Evolutionary conservation across 169 alveolate genomes (phyloP), one percentile per base, ranked within the genome.

Genomic region (Babesia gibsoni): DNA sequence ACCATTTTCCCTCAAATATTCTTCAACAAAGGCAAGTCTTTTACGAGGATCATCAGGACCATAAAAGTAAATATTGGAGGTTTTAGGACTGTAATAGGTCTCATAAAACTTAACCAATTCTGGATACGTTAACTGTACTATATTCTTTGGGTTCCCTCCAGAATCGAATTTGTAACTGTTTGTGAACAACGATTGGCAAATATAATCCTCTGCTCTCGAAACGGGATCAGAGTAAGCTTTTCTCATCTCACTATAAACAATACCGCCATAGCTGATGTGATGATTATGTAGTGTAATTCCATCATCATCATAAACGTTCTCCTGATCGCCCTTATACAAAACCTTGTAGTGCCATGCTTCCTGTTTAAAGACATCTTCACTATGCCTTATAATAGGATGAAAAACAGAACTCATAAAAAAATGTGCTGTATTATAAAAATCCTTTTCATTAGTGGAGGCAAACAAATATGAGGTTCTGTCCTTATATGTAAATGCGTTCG

Each of bases 341-440:
- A 88, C 90, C 59, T 72, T 83, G 73, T 81, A 88, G 35, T 91
- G 90, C 95, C 96, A 93, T 1, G 95, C 95, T 65, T 93, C 97
- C 46, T 91, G 95, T 33, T 70, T 73, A 45, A 93, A 82, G 37
- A 89, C 79, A 37, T 43, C 45, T 45, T 83, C 59, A 49, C 85
- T 84, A 7, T 82, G 70, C 25, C 83, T 57, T n/a, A 91, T 87
- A 58, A 52, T 42, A 4, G 94, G 94, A 22, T 84, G 90, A 50
- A 93, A 84, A 23, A 93, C 94, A 22, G 94, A 82, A 56, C 90
- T 95, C 89, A 92, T 59, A 56, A 59, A 68, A 25, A 68, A 68
- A 52, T 79, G 79, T 7, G 83, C 88, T 27, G 73, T 57, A 35
- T 45, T 58, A 49, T 79, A 68, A 22, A 79, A 79, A 73, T 84